phyloP scores from a whole-genome alignment of 176 grass and related monocot species.

The Aegilops bicornis region DNA sequence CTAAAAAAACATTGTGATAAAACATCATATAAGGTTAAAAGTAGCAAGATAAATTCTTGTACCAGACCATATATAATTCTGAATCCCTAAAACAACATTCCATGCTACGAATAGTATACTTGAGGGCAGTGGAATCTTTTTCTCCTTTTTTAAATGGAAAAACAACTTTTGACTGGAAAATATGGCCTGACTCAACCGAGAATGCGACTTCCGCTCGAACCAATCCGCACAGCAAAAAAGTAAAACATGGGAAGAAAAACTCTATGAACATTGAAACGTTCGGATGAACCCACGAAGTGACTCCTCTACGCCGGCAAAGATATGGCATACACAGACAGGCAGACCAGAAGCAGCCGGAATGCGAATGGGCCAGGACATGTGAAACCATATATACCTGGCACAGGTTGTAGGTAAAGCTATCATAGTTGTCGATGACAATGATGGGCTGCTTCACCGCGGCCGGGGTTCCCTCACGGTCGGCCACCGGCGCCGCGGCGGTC shows the following conservation, averaged over 20 bases:
- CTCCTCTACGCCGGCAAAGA: neutral
- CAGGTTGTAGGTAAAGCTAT: constrained; percentile 96
- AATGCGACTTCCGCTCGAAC: neutral
- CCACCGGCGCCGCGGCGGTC: constrained; percentile 13
- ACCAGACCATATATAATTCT: neutral
- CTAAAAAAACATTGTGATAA: neutral
- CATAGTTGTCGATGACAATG: constrained; percentile 95
- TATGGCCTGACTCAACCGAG: neutral
- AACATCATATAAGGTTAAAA: neutral
- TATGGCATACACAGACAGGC: neutral
- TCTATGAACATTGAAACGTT: neutral
- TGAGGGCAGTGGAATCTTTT: neutral
- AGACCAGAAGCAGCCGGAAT: neutral
- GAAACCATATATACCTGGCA: constrained; percentile 69
- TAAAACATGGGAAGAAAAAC: neutral
- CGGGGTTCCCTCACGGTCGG: constrained; percentile 19
- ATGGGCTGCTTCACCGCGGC: constrained; percentile 57
- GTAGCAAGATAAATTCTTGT: neutral
- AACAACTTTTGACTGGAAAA: neutral
- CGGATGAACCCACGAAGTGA: neutral
- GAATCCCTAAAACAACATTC: no score
- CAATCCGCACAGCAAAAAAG: neutral
- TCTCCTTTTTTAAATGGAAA: neutral
- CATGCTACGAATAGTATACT: neutral
- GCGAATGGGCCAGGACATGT: neutral